These are phyloP conservation scores for Paracorniculantispora psalliotae DNA, from an alignment of 2,329 filamentous ascomycete genomes.

Conservation along the genomic window DNA sequence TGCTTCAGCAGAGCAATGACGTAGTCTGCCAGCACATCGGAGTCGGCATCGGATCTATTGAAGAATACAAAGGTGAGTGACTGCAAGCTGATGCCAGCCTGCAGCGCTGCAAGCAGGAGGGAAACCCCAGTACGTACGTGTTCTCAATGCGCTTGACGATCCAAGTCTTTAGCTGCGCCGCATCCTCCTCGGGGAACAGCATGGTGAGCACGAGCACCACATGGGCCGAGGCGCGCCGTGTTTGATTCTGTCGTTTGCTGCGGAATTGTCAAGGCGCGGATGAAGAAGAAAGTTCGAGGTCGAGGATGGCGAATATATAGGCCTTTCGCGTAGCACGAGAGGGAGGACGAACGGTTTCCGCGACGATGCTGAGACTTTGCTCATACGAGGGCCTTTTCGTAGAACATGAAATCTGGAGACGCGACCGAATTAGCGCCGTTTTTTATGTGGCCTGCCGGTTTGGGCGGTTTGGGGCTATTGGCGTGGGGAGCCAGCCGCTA, in stretches of 20 bases:
- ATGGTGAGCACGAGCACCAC: conserved; percentile 33
- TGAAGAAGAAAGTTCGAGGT: not conserved
- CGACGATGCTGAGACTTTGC: not conserved
- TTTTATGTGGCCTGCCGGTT: not conserved
- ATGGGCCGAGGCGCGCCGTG: conserved; percentile 7
- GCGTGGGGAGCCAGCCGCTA: not conserved
- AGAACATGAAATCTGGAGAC: conserved; percentile 10
- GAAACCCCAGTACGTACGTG: conserved; percentile 59
- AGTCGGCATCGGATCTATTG: conserved; percentile 70
- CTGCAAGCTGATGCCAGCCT: not conserved
- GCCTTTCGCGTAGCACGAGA: not conserved
- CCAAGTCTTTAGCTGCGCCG: conserved; percentile 66
- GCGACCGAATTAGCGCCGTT: conserved; percentile 5
- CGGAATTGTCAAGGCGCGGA: not conserved
- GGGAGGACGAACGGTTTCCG: not conserved
- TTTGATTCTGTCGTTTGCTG: not conserved
- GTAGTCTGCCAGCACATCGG: conserved; percentile 78
- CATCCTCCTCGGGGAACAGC: conserved; percentile 60
- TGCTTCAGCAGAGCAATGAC: conserved; percentile 72
- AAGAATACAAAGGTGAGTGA: conserved; percentile 10
- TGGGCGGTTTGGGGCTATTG: no score
- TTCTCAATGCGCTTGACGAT: conserved; percentile 72
- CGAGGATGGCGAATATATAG: not conserved
- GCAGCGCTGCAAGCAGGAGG: conserved; percentile 10
- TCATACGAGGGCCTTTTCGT: not conserved